Evolutionary conservation across 345 rosid species (phyloP), one percentile per base, ranked within the genome.

Genomic region (Citrus maxima): DNA sequence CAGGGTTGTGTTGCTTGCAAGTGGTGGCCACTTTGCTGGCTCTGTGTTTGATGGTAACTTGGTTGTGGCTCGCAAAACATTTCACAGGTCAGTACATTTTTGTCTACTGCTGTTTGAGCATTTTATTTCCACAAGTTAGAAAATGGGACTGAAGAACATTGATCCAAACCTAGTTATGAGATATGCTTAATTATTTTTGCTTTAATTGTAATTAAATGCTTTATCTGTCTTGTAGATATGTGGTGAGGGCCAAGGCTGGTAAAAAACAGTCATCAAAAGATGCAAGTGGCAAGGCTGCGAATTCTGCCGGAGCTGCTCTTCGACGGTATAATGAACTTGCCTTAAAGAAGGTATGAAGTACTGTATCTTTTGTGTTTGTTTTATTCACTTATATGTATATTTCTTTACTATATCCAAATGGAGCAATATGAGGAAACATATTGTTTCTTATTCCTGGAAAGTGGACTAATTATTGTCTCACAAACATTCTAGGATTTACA

Each of bases 231-330:
- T 85, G 72, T 83, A 96, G 99, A 85, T 96, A 96, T 61, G 97
- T 94, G 35, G 97, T 96, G 77, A 89, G 99, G 89, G 98, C 98
- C 76, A 96, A 90, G 94, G 97, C 99, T 78, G 99, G 99, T 55
- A 94, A 89, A 85, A 94, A 90, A 66, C 99, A 96, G 90, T 94
- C 99, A 62, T 85, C 94, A 8, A 96, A 96, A 85, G 97, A 96
- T 85, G 97, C 84, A 79, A 78, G 87, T 77, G 99, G 98, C 79
- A 91, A 90, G 84, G 81, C 90, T 80, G 88, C 88, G 19, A 95
- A 96, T 87, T 96, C 99, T 78, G 99, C 97, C 6, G 98, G 98
- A 73, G 98, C 98, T 84, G 90, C 97, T 37, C 97, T 96, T 77
- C 97, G 99, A 75, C 93, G 99, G 54, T 86, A 95, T 76, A 92